A percentile compares a stretch with the other conserved stretches of the same genome.
Conservation (phyloP, 768 basidiomycete genomes). For the Russula foetens region DNA sequence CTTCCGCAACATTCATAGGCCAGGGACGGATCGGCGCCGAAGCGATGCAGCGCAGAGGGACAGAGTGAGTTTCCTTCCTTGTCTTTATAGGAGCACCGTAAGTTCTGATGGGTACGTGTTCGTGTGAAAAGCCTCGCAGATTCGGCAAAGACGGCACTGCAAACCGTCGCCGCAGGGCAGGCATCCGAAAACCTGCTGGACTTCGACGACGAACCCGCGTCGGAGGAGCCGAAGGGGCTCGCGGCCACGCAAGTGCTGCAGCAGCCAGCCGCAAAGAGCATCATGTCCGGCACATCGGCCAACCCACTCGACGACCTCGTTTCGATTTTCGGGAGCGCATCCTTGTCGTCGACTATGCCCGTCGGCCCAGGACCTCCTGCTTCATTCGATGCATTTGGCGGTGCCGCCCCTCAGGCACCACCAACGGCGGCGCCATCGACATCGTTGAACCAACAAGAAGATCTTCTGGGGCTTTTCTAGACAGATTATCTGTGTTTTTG, state of each 20-base stretch:
- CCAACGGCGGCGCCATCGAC: slow-evolving; percentile 12
- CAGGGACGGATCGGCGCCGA: slow-evolving; percentile 84
- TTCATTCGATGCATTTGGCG: slow-evolving; percentile 9
- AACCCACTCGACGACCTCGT: slow-evolving; percentile 93
- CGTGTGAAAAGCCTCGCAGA: slow-evolving; percentile 41
- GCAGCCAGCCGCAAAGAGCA: slow-evolving; percentile 62
- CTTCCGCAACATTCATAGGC: slow-evolving; percentile 91
- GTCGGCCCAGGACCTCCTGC: slow-evolving; percentile 18
- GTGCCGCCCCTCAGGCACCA: slow-evolving; percentile 10
- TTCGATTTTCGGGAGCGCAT: slow-evolving; percentile 71
- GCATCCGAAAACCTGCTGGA: slow-evolving; percentile 93
- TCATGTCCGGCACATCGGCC: slow-evolving; percentile 69
- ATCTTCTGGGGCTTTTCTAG: slow-evolving; percentile 14
- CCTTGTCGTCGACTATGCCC: slow-evolving; percentile 24
- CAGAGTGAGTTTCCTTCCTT: slow-evolving; percentile 39
- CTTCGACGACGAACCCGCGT: slow-evolving; percentile 67
- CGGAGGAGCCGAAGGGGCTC: slow-evolving; percentile 63
- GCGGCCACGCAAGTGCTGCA: slow-evolving; percentile 70
- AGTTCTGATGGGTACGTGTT: background rate
- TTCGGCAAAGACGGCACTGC: slow-evolving; percentile 75
- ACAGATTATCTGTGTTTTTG: slow-evolving; percentile 13
- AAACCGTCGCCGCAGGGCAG: slow-evolving; percentile 86
- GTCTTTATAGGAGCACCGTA: background rate
- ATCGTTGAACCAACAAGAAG: slow-evolving; percentile 11
- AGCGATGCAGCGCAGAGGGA: slow-evolving; percentile 54